Evolutionary conservation across 2,329 filamentous ascomycete species (phyloP).

Genomic region (Fusarium praegraminearum): DNA sequence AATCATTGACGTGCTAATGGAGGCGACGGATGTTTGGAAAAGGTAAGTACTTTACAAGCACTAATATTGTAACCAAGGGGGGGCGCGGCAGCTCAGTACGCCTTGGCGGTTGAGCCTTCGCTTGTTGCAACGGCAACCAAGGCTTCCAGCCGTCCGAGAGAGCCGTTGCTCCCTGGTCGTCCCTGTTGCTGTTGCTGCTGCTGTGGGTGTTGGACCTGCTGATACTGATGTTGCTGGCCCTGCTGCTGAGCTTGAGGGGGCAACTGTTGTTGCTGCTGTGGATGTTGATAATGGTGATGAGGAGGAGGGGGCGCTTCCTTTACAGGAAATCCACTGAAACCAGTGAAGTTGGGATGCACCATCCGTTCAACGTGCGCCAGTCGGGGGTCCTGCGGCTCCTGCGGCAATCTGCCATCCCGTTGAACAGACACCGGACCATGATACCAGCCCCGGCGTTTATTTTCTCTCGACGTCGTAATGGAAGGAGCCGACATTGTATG

Average conservation of each 20-base stretch:
- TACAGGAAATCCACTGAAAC: slow-evolving; percentile 64
- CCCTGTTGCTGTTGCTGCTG: slow-evolving; percentile 49
- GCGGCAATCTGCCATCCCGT: slow-evolving; percentile 51
- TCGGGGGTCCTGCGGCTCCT: slow-evolving; percentile 49
- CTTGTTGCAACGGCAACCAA: slow-evolving; percentile 60
- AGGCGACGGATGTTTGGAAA: background rate
- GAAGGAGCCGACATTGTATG: slow-evolving; percentile 71
- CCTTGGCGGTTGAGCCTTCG: slow-evolving; percentile 58
- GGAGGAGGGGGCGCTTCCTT: slow-evolving; percentile 49
- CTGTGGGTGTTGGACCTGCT: slow-evolving; percentile 35
- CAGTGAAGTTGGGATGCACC: slow-evolving; percentile 67
- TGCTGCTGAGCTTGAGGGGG: slow-evolving; percentile 34
- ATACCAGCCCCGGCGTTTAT: slow-evolving; percentile 80
- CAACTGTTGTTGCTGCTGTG: slow-evolving; percentile 14
- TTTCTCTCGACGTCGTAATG: slow-evolving; percentile 67
- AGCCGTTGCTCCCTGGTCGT: slow-evolving; percentile 48
- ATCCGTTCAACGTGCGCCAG: slow-evolving; percentile 66
- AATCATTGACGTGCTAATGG: background rate
- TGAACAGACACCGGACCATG: slow-evolving; percentile 63
- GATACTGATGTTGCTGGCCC: slow-evolving; percentile 21
- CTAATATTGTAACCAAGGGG: background rate
- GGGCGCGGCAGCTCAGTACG: slow-evolving; percentile 48
- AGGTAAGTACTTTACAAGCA: background rate
- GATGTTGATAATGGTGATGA: slow-evolving; percentile 45
- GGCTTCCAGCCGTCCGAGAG: slow-evolving; percentile 57